Evolutionary conservation across 164 flowering plant species (phyloP), one percentile per base, ranked within the genome.

Genomic region (Malania oleifera): DNA sequence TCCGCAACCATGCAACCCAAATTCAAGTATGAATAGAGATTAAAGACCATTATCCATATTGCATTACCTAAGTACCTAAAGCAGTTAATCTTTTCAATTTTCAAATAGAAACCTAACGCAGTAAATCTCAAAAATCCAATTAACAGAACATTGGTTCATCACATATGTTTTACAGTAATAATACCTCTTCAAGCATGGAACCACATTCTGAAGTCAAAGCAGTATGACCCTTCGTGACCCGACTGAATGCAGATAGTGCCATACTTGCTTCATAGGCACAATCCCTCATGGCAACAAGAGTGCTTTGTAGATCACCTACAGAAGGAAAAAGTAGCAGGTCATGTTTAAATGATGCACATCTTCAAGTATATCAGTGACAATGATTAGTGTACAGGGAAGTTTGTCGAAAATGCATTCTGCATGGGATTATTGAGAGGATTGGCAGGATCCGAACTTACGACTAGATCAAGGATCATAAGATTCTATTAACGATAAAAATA

Each of bases 141-240:
- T 31, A 31, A 2, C 46, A 43, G 4, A 43, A 44, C 4, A 17
- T 8, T n/a, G 4, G n/a, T 15, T 11, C 0, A 14, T 40, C 1
- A 15, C 4, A 44, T 46, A n/a, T 2, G 3, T 23, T 46, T 22
- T 22, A 23, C 18, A 22, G 7, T 46, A 19, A 59, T n/a, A 22
- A 57, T 73, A 93, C 98, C 95, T 93, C 98, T 70, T 93, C 98
- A 62, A 93, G 96, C 98, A 93, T 93, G 41, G 96, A 83, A 59
- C 98, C 97, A 71, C 97, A 82, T 78, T 90, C 98, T 67, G 97
- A 79, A 65, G 98, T 93, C 82, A 93, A 78, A 67, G 98, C 87
- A 63, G 95, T 84, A 68, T 86, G 96, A 46, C 82, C 80, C 75
- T 75, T 82, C 22, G 83, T 67, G 22, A 85, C 77, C 46, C 72